Conservation (phyloP, 2,329 filamentous ascomycete species). For the Cytospora piceae region DNA sequence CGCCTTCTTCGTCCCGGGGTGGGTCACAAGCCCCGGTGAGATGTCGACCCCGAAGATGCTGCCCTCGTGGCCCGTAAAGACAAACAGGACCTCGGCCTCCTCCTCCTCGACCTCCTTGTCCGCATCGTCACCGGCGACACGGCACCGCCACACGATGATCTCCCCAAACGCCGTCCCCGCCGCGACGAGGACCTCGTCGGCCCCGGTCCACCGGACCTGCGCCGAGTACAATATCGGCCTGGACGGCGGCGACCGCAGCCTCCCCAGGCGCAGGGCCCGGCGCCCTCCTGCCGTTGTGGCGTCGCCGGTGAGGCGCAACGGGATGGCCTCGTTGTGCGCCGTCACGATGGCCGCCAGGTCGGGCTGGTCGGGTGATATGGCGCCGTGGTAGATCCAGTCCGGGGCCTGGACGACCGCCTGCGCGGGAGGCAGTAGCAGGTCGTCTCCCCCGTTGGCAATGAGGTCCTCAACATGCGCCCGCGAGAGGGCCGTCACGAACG, state of each 20-base stretch:
- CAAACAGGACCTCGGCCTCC: constrained; percentile 51
- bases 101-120: background rate
- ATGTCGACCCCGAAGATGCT: constrained; percentile 91
- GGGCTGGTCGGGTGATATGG: constrained; percentile 51
- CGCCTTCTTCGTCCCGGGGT: constrained; percentile 39
- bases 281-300: constrained; percentile 26
- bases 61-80: constrained; percentile 77
- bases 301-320: constrained; percentile 44
- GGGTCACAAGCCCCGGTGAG: constrained; percentile 56
- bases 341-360: constrained; percentile 68
- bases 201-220: constrained; percentile 66
- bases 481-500: constrained; percentile 53
- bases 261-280: constrained; percentile 47
- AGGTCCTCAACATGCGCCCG: constrained; percentile 42
- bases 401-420: constrained; percentile 51
- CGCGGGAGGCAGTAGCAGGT: constrained; percentile 13
- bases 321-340: constrained; percentile 81
- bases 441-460: constrained; percentile 32
- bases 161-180: constrained; percentile 95
- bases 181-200: constrained; percentile 70
- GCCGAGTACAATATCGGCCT: constrained; percentile 89
- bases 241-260: constrained; percentile 62
- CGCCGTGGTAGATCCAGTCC: constrained; percentile 80
- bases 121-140: constrained; percentile 36
- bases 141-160: constrained; percentile 84